Evolutionary conservation across 306 rosid genomes (phyloP), one percentile per base, ranked within the genome.

Genomic region (Crotalaria pallida): DNA sequence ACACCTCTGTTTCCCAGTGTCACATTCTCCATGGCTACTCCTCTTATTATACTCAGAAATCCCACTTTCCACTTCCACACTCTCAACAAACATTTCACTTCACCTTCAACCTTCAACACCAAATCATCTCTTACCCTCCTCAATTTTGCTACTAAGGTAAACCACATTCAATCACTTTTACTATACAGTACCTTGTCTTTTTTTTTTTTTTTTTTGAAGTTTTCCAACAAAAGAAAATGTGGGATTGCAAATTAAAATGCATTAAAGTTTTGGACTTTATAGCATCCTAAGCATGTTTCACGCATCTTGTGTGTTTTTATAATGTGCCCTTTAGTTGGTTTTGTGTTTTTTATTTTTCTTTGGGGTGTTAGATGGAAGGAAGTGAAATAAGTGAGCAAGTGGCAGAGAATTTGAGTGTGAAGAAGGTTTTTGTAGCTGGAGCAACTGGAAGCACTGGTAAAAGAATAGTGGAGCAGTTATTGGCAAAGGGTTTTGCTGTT

Each of bases 381-480:
- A 52, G 68, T 69, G 90, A 83, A 80, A 88, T 87, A 13, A 72
- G 73, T 0, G 84, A 84, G 83, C 86, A 86, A 69, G 77, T 73
- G 11, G 10, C 67, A n/a, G 82, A 67, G 22, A 82, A 72, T 69
- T 68, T 26, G 27, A 57, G 21, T 69, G 79, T 64, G 23, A 81
- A 78, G 84, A 93, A 87, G 69, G 62, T 90, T 6, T 93, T 93
- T 84, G 98, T 93, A 56, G 98, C 94, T 34, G 98, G 98, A 10
- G 97, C 98, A 8, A 85, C 96, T 18, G 98, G 98, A 58, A 90
- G 88, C 38, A 90, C 98, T 7, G 98, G 98, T 11, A 90, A 83
- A 65, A 83, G 94, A 75, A 83, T 93, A 16, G 97, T 93, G 16
- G 90, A 93, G 75, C 97, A 90, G 89, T 81, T 93, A 38, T 78